These are phyloP conservation scores for Cladorrhinum sp. DNA, from an alignment of 2,329 filamentous ascomycete species.

Conservation along the genomic window DNA sequence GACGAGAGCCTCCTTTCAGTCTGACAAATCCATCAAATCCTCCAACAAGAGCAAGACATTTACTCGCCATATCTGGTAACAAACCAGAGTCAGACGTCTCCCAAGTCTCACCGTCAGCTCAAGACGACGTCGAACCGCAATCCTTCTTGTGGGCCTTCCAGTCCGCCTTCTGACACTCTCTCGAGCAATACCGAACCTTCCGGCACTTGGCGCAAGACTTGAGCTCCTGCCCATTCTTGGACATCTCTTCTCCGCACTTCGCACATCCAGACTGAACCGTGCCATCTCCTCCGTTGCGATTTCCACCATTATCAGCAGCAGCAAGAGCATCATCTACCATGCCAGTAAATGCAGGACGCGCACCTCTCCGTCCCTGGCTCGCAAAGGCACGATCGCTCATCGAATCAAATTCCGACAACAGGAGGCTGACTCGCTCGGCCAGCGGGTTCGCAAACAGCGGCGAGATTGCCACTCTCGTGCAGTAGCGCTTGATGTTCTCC, in stretches of 20 bases:
- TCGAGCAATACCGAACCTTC: neutral
- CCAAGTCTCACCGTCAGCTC: no score
- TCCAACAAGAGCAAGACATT: no score
- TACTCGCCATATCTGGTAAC: no score
- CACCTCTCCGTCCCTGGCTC: no score
- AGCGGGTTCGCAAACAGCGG: neutral
- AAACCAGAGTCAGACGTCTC: no score
- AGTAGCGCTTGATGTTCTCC: neutral
- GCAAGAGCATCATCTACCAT: neutral
- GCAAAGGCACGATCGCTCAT: no score
- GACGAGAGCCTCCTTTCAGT: no score
- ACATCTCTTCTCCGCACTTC: neutral
- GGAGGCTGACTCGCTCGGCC: neutral
- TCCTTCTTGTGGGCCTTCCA: neutral
- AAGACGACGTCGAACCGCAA: neutral
- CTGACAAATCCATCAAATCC: no score
- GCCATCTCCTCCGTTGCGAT: no score
- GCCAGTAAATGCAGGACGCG: no score
- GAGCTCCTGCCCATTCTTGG: neutral
- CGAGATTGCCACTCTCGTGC: neutral
- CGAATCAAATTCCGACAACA: no score
- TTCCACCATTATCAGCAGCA: neutral
- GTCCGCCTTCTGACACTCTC: neutral
- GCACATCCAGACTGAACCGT: neutral
- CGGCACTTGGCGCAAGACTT: neutral